phyloP scores from a whole-genome alignment of 805 yeast genomes.

The Candida hispaniensis region DNA sequence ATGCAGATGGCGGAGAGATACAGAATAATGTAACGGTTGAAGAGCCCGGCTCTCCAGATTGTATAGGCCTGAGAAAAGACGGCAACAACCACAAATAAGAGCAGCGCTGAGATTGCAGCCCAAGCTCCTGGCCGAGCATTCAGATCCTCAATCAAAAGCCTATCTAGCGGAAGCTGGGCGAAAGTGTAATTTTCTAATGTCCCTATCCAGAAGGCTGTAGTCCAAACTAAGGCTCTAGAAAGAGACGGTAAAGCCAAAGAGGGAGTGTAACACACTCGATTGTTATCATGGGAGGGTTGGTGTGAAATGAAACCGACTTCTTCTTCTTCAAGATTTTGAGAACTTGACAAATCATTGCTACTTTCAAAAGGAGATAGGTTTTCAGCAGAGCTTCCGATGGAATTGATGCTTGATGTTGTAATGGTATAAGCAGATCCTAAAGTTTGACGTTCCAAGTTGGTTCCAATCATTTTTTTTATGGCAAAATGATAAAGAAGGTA shows the following conservation, averaged over 20 bases:
- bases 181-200: conserved; percentile 77
- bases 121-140: conserved; percentile 69
- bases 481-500: conserved; percentile 49
- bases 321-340: too few relatives aligned
- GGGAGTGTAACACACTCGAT: too few relatives aligned
- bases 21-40: conserved; percentile 37
- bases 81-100: conserved; percentile 41
- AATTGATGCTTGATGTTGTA: too few relatives aligned
- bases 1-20: too few relatives aligned
- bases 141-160: conserved; percentile 63
- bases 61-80: conserved; percentile 64
- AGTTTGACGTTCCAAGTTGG: conserved; percentile 17
- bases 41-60: conserved; percentile 57
- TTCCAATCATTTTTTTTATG: conserved; percentile 31
- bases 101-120: conserved; percentile 39
- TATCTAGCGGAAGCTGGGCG: conserved; percentile 78
- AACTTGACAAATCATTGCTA: too few relatives aligned
- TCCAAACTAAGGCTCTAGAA: conserved; percentile 48
- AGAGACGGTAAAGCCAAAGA: conserved; percentile 18
- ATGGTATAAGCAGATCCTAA: too few relatives aligned
- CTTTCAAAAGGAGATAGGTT: too few relatives aligned
- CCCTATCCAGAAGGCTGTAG: conserved; percentile 75
- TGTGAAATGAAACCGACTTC: too few relatives aligned
- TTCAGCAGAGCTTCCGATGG: too few relatives aligned
- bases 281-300: too few relatives aligned